phyloP scores from a whole-genome alignment of 257 asterid genomes.

The Hygrophila difformis region DNA sequence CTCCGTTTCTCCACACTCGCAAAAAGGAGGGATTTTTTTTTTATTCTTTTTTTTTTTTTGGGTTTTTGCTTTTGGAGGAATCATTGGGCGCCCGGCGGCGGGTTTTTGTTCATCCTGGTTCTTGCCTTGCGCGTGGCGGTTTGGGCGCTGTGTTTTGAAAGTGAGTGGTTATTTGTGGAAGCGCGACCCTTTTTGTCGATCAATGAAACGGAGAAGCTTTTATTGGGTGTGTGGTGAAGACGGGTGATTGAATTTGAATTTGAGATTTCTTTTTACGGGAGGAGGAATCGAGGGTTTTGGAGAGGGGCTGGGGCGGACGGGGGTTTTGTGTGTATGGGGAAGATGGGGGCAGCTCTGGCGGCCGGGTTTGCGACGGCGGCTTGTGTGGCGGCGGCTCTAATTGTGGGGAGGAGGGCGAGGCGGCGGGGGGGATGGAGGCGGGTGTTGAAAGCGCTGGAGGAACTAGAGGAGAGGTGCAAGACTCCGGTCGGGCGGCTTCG shows the following conservation, averaged over 20 bases:
- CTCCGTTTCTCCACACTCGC: slow-evolving; percentile 36
- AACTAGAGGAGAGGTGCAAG: slow-evolving; percentile 60
- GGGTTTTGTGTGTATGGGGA: slow-evolving; percentile 21
- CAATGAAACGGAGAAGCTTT: slow-evolving; percentile 1
- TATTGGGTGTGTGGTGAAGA: background rate
- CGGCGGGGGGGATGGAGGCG: slow-evolving; percentile 58
- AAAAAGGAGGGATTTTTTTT: slow-evolving; percentile 5
- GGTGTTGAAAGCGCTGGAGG: slow-evolving; percentile 49
- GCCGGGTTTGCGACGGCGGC: slow-evolving; percentile 73
- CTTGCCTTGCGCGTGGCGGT: background rate
- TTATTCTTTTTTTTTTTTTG: too few species aligned
- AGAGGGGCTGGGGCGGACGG: slow-evolving; percentile 11
- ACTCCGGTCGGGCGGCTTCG: slow-evolving; percentile 61
- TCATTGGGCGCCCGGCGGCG: background rate
- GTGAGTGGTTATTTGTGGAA: background rate
- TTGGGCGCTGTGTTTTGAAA: slow-evolving; percentile 5
- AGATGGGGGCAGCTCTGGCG: slow-evolving; percentile 47
- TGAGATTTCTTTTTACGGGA: background rate
- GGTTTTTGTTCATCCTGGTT: background rate
- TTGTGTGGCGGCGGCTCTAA: slow-evolving; percentile 51
- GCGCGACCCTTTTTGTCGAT: slow-evolving; percentile 16
- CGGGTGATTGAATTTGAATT: slow-evolving; percentile 31
- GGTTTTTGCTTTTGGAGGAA: background rate
- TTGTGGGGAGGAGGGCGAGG: slow-evolving; percentile 54
- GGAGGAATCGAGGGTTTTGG: background rate